Base-by-base conservation (phyloP, 768 basidiomycete species). In the Cystobasidium ongulense region DNA sequence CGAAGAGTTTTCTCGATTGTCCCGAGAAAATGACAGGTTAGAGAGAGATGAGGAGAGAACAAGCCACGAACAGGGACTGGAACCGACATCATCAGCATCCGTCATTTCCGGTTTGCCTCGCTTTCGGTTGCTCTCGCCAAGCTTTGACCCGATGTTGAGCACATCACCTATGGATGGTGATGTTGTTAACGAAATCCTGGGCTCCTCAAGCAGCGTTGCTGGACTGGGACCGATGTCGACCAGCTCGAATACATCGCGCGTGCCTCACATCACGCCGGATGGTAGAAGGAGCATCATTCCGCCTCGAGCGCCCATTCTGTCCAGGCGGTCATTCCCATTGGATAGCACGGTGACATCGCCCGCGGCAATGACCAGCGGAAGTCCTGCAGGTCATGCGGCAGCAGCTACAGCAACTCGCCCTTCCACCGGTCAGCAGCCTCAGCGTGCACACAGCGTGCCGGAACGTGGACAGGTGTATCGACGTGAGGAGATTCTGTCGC, bases 241-340 rank as follows among this genome's bases (percentile, higher is more conserved):
- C 7, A n/a, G 57, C 25, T 15, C 35, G 7, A 38, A 15, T 61
- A 29, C 57, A 17, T 31, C 57, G 29, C 57, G 57, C 21, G 31
- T 21, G 35, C 35, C 29, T 27, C n/a, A 36, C 50, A 33, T 67
- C 3, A 39, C 65, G 18, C 11, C 38, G 13, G 38, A 67, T 52
- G 39, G 23, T 18, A 7, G 65, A 7, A 3, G 39, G 27, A 46
- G 23, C 21, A 36, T 46, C 1, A 29, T 39, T 31, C 65, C 65
- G 17, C 63, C 63, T 36, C 39, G 65, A 17, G 65, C 65, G 10
- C 65, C 65, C 10, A 67, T 67, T 21, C 31, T 67, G 15, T 67
- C 65, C 7, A 39, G 65, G 21, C 41, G 65, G 17, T 50, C 39
- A 41, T 67, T 50, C 35, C 65, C 65, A 23, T 21, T 67, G 36